Conservation (phyloP, 805 yeast genomes). For the Cyberlindnera mycetangii region DNA sequence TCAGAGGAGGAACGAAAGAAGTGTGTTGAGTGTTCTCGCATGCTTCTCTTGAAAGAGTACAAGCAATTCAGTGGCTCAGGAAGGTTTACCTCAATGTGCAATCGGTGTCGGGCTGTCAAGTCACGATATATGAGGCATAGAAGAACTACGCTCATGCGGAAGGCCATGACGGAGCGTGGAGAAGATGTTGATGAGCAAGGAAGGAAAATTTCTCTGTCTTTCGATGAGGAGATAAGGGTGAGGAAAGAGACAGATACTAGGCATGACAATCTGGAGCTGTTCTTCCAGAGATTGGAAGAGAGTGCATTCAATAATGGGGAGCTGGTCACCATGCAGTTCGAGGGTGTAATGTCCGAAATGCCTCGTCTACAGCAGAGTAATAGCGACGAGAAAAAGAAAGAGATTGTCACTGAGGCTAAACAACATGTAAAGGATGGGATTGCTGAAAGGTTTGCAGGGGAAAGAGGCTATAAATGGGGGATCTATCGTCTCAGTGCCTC, state of each 20-base stretch:
- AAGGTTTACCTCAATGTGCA: constrained; percentile 8
- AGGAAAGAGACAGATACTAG: neutral
- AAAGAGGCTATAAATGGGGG: constrained; percentile 9
- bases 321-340: neutral
- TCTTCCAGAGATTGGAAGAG: constrained; percentile 1
- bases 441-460: neutral
- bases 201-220: neutral
- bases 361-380: neutral
- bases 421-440: constrained; percentile 1
- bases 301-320: neutral
- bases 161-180: neutral
- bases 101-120: constrained; percentile 7
- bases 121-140: constrained; percentile 3
- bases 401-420: constrained; percentile 1
- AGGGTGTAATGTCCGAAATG: neutral
- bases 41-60: constrained; percentile 2
- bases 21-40: constrained; percentile 7
- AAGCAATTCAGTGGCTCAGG: constrained; percentile 4
- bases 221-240: neutral
- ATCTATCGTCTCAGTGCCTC: constrained; percentile 8
- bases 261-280: neutral
- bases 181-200: neutral
- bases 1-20: neutral
- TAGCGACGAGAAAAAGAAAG: neutral
- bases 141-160: neutral